Percentiles rank a stretch among this genome's conserved stretches.
Conservation (phyloP, 305 asterid genomes). For the Plantago coronopus region DNA sequence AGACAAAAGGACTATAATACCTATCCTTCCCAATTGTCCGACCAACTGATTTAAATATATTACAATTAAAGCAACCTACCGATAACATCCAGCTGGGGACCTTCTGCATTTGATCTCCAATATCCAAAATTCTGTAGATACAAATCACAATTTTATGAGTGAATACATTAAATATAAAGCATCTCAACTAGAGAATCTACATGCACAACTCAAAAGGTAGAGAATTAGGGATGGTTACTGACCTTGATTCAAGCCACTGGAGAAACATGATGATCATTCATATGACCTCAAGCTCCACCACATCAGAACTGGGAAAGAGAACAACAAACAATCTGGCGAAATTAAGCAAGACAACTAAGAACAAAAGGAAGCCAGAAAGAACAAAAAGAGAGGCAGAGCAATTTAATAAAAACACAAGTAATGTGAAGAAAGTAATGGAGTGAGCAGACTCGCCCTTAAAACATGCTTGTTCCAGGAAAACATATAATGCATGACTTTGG, state of each 20-base stretch:
- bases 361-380: neutral
- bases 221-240: slow-evolving; percentile 20
- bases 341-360: slow-evolving; percentile 1
- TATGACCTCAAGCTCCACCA: slow-evolving; percentile 36
- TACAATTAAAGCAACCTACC: slow-evolving; percentile 36
- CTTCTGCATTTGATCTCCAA: slow-evolving; percentile 52
- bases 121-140: slow-evolving; percentile 49
- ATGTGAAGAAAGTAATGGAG: slow-evolving; percentile 10
- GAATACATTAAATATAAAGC: neutral
- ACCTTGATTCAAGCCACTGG: slow-evolving; percentile 45
- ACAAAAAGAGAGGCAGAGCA: neutral
- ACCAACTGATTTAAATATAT: neutral
- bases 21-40: neutral
- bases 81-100: slow-evolving; percentile 32
- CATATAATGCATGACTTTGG: slow-evolving; percentile 31
- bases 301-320: slow-evolving; percentile 20
- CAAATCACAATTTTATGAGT: neutral
- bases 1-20: too few species aligned
- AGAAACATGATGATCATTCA: slow-evolving; percentile 29
- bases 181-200: neutral
- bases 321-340: slow-evolving; percentile 19
- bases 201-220: neutral
- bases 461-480: slow-evolving; percentile 28
- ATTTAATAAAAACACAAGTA: neutral
- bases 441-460: slow-evolving; percentile 13